phyloP scores from a whole-genome alignment of 108 stramenopile species.

The Skeletonema tropicum region DNA sequence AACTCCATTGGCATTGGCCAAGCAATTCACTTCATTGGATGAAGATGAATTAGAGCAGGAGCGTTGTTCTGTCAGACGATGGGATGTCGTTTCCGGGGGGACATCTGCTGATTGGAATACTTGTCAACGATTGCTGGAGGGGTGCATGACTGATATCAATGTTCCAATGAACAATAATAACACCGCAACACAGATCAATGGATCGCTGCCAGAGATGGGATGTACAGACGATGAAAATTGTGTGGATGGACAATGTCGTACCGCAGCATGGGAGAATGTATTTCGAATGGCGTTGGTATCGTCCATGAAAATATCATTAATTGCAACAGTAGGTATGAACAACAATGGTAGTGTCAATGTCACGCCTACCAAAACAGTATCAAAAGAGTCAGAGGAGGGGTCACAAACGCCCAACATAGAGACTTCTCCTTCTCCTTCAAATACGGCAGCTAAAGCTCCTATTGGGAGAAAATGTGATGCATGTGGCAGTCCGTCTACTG shows the following conservation, averaged over 20 bases:
- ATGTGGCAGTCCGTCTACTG: not conserved
- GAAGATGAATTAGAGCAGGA: slow-evolving; percentile 51
- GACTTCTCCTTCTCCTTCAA: not conserved
- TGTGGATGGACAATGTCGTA: slow-evolving; percentile 48
- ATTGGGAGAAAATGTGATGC: slow-evolving; percentile 4
- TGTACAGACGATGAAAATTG: slow-evolving; percentile 36
- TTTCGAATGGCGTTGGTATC: slow-evolving; percentile 55
- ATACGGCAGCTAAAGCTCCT: not conserved
- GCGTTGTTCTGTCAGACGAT: slow-evolving; percentile 59
- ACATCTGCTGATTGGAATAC: slow-evolving; percentile 64
- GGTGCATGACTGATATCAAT: slow-evolving; percentile 17
- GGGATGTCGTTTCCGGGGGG: slow-evolving; percentile 83
- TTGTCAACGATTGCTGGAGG: slow-evolving; percentile 56
- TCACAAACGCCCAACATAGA: not conserved
- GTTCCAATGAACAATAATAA: not conserved
- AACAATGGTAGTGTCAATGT: not conserved
- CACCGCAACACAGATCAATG: not conserved
- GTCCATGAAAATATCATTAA: slow-evolving; percentile 31
- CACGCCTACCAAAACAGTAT: not conserved
- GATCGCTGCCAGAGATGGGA: slow-evolving; percentile 16
- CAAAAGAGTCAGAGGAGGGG: not conserved
- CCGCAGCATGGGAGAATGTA: slow-evolving; percentile 60
- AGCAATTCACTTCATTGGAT: slow-evolving; percentile 31
- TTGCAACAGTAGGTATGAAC: not conserved
- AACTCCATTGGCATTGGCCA: slow-evolving; percentile 63